Evolutionary conservation across 2,329 filamentous ascomycete genomes (phyloP).

Genomic region (Nemania sp.): DNA sequence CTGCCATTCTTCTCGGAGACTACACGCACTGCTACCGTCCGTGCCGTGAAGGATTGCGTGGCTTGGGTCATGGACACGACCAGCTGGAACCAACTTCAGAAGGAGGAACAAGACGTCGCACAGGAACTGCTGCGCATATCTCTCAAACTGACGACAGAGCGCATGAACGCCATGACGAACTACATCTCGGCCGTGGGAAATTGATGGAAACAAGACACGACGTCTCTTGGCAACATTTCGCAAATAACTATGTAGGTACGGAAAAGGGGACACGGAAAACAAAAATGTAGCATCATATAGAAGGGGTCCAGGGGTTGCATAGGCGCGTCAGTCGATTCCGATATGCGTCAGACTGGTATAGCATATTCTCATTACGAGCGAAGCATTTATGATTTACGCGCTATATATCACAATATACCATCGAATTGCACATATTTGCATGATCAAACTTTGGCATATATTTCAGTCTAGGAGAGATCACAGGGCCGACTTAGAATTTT

Average conservation of each 20-base stretch:
- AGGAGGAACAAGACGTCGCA: conserved; percentile 74
- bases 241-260: neutral
- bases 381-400: conserved; percentile 1
- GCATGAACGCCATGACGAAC: conserved; percentile 73
- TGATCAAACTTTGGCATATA: too few relatives aligned
- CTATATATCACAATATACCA: neutral
- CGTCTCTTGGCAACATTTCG: neutral
- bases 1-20: conserved; percentile 96
- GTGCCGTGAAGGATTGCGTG: conserved; percentile 78
- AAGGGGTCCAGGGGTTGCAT: neutral
- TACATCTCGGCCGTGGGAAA: conserved; percentile 49
- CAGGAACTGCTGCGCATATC: conserved; percentile 82
- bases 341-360: conserved; percentile 7
- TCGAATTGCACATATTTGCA: too few relatives aligned
- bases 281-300: neutral
- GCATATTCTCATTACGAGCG: conserved; percentile 1
- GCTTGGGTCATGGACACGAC: conserved; percentile 78
- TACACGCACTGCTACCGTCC: conserved; percentile 80
- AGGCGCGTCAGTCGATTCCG: conserved; percentile 1
- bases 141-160: conserved; percentile 91
- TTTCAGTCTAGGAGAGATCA: too few relatives aligned
- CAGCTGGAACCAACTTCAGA: conserved; percentile 73
- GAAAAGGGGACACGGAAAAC: conserved; percentile 8
- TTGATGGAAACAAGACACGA: conserved; percentile 24
- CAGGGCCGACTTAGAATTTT: too few relatives aligned